Base-by-base conservation (phyloP, 163 green algal genomes). In the Chloromonas sp. region DNA sequence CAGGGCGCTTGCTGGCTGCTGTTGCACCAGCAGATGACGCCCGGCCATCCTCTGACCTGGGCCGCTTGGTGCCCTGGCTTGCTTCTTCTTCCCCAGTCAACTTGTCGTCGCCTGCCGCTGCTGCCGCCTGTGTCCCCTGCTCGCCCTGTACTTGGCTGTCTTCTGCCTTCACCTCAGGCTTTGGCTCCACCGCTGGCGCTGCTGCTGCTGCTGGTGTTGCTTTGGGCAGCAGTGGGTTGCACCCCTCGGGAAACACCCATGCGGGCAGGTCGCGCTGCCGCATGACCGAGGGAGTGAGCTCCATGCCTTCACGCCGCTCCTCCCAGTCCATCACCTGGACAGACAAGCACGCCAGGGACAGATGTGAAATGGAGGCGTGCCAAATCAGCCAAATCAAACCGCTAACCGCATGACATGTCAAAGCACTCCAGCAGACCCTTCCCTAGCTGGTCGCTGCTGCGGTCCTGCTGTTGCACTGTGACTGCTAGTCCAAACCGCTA, bases 241-340 rank as follows among this genome's bases (percentile, higher is more conserved):
- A 14, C 57, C 82, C 82, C 58, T 61, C 2, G 14, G 82, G 82
- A 70, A 81, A 84, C 0, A 94, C 84, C 86, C 86, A 92, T 14
- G 58, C 0, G 0, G 92, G 92, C 74, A 95, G 87, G 62, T 92
- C 82, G 15, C 77, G 60, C 57, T 86, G 81, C 84, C 89, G 89
- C 15, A 91, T 60, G 61, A 89, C 85, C 1, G 84, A 81, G 2
- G 93, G 90, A 0, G 84, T 61, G 57, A 93, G 83, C 81, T 93
- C 88, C 92, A 94, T 94, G 78, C 89, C 87, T 14, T 86, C 66
- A 59, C 85, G 87, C 81, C 86, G 86, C 3, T 90, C 83, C 13
- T 89, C 61, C 90, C 89, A 94, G 0, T 70, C 83, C 61, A 89
- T 82, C 58, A 94, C 89, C 87, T 89, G 78, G 14, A 71, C 2